Conservation (phyloP, 1,284 basidiomycete genomes). For the Anthracocystis setariae region DNA sequence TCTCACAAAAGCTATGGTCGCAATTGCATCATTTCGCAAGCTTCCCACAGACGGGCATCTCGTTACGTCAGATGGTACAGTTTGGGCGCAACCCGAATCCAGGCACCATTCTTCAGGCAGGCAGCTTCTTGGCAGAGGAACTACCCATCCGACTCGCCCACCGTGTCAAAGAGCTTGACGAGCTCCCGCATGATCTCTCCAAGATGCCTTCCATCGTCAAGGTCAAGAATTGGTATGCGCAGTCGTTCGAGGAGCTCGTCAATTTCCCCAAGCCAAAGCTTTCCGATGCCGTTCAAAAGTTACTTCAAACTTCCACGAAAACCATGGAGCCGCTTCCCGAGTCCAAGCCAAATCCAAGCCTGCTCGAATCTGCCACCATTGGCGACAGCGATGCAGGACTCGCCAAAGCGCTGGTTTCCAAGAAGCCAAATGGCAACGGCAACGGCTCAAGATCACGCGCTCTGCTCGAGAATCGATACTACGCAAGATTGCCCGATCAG, state of each 20-base stretch:
- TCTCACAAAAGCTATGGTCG: conserved; percentile 62
- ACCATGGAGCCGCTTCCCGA: conserved; percentile 52
- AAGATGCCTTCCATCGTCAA: conserved; percentile 92
- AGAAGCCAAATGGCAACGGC: conserved; percentile 39
- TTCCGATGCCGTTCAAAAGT: conserved; percentile 60
- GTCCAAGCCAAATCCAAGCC: conserved; percentile 62
- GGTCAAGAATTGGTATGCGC: conserved; percentile 98
- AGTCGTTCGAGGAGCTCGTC: conserved; percentile 81
- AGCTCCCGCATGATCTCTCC: conserved; percentile 89
- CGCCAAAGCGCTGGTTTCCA: conserved; percentile 28
- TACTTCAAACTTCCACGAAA: conserved; percentile 47
- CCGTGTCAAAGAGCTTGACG: conserved; percentile 93
- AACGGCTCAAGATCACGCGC: conserved; percentile 43
- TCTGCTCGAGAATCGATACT: conserved; percentile 74
- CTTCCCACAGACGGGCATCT: conserved; percentile 66
- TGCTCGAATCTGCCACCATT: conserved; percentile 51
- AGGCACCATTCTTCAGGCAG: conserved; percentile 65
- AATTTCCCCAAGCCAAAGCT: conserved; percentile 62
- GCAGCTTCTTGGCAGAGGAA: conserved; percentile 73
- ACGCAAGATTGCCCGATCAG: conserved; percentile 76
- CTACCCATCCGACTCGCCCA: conserved; percentile 94
- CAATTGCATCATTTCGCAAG: conserved; percentile 65
- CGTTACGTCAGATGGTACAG: conserved; percentile 67
- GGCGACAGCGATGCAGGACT: conserved; percentile 44
- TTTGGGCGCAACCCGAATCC: conserved; percentile 66